Evolutionary conservation across 2,329 filamentous ascomycete genomes (phyloP).

Genomic region (Aspergillus spinulosporus): DNA sequence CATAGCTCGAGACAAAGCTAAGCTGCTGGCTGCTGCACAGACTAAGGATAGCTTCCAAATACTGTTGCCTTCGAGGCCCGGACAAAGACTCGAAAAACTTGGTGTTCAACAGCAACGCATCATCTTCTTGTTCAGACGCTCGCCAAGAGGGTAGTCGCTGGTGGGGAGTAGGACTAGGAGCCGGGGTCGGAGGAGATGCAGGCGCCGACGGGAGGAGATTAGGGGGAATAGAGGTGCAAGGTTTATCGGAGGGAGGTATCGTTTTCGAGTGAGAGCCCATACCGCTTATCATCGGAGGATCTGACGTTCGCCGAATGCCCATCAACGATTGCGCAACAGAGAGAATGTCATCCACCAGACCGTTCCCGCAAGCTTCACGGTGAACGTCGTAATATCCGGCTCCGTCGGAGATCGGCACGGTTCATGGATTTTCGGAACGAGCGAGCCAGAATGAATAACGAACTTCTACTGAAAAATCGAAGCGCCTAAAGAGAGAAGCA

Average conservation of each 20-base stretch:
- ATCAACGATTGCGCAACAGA: conserved; percentile 25
- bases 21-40: conserved; percentile 93
- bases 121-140: conserved; percentile 64
- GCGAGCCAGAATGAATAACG: neutral
- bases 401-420: conserved; percentile 8
- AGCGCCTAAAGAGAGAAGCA: neutral
- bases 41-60: conserved; percentile 85
- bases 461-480: neutral
- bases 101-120: conserved; percentile 76
- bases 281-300: conserved; percentile 31
- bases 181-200: conserved; percentile 66
- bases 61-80: conserved; percentile 72
- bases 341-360: conserved; percentile 18
- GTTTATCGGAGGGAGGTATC: conserved; percentile 53
- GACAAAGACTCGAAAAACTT: conserved; percentile 77
- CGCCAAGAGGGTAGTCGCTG: conserved; percentile 57
- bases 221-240: conserved; percentile 55
- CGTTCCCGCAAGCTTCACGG: conserved; percentile 19
- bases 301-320: conserved; percentile 28
- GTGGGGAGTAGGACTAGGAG: conserved; percentile 65
- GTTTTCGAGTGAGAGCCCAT: conserved; percentile 37
- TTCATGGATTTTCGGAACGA: conserved; percentile 21
- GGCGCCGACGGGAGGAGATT: conserved; percentile 65
- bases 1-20: conserved; percentile 94
- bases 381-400: conserved; percentile 17